Evolutionary conservation across 371 early-diverging fungal genomes (phyloP), one percentile per base, ranked within the genome.

Genomic region (Circinella umbellata): DNA sequence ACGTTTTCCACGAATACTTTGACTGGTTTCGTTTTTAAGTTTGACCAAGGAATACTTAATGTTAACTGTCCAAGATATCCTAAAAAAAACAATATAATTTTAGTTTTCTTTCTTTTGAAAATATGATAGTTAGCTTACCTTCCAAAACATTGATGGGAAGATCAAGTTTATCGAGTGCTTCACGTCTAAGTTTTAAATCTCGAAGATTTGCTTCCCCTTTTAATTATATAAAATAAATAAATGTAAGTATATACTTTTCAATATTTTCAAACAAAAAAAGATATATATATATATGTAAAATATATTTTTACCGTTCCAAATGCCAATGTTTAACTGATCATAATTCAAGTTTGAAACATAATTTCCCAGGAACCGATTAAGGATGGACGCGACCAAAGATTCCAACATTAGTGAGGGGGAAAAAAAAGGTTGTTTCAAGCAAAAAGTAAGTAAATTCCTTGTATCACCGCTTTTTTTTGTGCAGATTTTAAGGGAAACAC

Each of bases 271-370:
- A n/a, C n/a, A n/a, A n/a, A n/a, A 5, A 61, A n/a, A 13, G 1
- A 18, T 10, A 27, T 27, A 27, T 34, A 18, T 34, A 6, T 4
- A 57, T 7, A 34, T 11, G 0, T 27, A 27, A 13, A 62, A n/a
- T 11, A n/a, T n/a, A 1, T 5, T 15, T 70, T n/a, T 84, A 90
- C 95, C 96, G 67, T 89, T 86, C 95, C 95, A 96, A 48, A 96
- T 91, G 15, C 93, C 95, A 63, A 96, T 86, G 63, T 90, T 92
- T 20, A 96, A 86, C 79, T 96, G 96, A 39, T 91, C 91, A 42
- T 92, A 92, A 71, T 94, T 94, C 20, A 96, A 82, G 76, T 95
- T 94, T 62, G 89, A 91, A 13, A 95, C 93, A 81, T 95, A 95
- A 71, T 90, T 93, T 64, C 95, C 95, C 34, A 95, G 88, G 68